phyloP scores from a whole-genome alignment of 2,329 filamentous ascomycete genomes.

The Alternaria consortialis region DNA sequence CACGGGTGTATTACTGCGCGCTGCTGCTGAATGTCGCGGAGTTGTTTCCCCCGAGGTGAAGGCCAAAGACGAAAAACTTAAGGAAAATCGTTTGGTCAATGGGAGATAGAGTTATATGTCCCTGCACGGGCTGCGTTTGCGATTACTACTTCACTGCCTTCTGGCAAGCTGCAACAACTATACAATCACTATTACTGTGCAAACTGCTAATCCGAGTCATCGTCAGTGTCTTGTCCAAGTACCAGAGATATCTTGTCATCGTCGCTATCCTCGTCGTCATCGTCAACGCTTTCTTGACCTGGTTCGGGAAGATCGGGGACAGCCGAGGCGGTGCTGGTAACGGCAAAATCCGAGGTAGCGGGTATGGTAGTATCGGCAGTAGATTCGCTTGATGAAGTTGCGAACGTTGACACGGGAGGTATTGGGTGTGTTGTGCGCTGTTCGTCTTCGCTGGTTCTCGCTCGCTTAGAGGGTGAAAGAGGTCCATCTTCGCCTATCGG shows the following conservation, averaged over 20 bases:
- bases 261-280: slow-evolving; percentile 35
- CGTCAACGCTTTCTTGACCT: slow-evolving; percentile 19
- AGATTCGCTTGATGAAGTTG: neutral
- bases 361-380: slow-evolving; percentile 5
- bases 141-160: slow-evolving; percentile 8
- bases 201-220: slow-evolving; percentile 40
- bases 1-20: neutral
- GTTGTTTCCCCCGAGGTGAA: neutral
- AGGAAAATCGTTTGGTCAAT: neutral
- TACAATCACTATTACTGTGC: neutral
- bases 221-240: slow-evolving; percentile 48
- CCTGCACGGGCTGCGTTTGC: slow-evolving; percentile 18
- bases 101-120: slow-evolving; percentile 1
- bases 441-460: slow-evolving; percentile 27
- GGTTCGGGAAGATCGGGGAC: slow-evolving; percentile 28
- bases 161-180: neutral
- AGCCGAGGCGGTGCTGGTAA: slow-evolving; percentile 25
- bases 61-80: neutral
- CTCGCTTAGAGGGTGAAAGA: slow-evolving; percentile 43
- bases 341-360: slow-evolving; percentile 27
- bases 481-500: slow-evolving; percentile 30
- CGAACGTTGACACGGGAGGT: slow-evolving; percentile 7
- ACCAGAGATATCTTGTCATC: slow-evolving; percentile 43
- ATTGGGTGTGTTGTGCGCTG: slow-evolving; percentile 9
- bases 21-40: neutral